Conservation (phyloP, 768 basidiomycete genomes). For the Xerocomellus chrysenteron region DNA sequence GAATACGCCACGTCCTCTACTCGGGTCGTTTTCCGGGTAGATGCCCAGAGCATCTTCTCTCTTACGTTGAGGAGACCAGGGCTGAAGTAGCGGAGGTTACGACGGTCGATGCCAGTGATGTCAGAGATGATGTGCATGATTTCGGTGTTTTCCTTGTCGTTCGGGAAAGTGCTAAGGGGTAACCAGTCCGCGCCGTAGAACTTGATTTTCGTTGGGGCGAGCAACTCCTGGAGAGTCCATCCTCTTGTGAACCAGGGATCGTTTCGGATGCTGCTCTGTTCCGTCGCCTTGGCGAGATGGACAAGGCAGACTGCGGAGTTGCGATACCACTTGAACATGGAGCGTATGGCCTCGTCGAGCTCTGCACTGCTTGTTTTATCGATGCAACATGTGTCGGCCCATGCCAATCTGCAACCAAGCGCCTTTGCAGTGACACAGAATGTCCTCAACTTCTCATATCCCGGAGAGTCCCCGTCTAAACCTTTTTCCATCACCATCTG, state of each 20-base stretch:
- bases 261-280: background rate
- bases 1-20: slow-evolving; percentile 28
- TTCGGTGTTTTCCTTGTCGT: slow-evolving; percentile 21
- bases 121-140: slow-evolving; percentile 13
- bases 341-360: slow-evolving; percentile 30
- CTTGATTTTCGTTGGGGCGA: slow-evolving; percentile 20
- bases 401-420: slow-evolving; percentile 19
- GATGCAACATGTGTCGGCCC: slow-evolving; percentile 30
- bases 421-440: slow-evolving; percentile 14
- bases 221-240: slow-evolving; percentile 23
- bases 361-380: slow-evolving; percentile 30
- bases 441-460: slow-evolving; percentile 11
- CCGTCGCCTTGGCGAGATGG: slow-evolving; percentile 9
- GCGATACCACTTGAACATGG: slow-evolving; percentile 28
- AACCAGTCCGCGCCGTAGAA: slow-evolving; percentile 20
- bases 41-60: slow-evolving; percentile 27
- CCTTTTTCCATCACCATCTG: slow-evolving; percentile 7
- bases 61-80: slow-evolving; percentile 19
- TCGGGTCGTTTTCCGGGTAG: slow-evolving; percentile 24
- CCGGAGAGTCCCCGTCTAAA: background rate
- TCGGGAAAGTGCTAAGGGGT: slow-evolving; percentile 3
- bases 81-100: slow-evolving; percentile 18
- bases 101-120: slow-evolving; percentile 11
- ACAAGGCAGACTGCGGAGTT: slow-evolving; percentile 24
- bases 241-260: slow-evolving; percentile 27